These are phyloP conservation scores for Cutaneotrichosporon spelunceum DNA, from an alignment of 1,284 basidiomycete genomes.

Conservation along the genomic window DNA sequence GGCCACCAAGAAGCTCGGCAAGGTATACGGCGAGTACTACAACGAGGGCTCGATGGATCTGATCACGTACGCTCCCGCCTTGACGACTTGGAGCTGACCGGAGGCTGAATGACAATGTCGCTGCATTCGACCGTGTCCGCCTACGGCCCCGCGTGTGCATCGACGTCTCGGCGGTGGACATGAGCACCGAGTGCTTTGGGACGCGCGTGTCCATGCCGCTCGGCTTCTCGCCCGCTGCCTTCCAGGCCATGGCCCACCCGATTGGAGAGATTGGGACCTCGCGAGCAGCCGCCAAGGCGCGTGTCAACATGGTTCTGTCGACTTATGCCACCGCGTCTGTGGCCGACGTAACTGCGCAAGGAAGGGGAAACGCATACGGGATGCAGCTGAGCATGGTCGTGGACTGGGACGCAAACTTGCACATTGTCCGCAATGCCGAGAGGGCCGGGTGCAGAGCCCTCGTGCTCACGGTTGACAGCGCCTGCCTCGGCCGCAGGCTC, in stretches of 20 bases:
- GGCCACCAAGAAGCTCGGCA: conserved; percentile 19
- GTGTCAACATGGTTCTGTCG: conserved; percentile 34
- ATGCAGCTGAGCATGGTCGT: conserved; percentile 35
- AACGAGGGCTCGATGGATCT: conserved; percentile 34
- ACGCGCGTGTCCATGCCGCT: conserved; percentile 27
- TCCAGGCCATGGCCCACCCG: conserved; percentile 37
- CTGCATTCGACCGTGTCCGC: conserved; percentile 32
- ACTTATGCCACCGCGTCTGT: conserved; percentile 30
- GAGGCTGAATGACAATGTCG: conserved; percentile 30
- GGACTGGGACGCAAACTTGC: conserved; percentile 25
- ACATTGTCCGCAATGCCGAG: conserved; percentile 31
- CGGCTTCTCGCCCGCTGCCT: conserved; percentile 38
- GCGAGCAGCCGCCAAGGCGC: conserved; percentile 29
- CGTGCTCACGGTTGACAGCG: conserved; percentile 33
- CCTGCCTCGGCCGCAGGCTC: conserved; percentile 29
- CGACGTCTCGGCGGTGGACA: conserved; percentile 32
- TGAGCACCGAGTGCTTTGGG: conserved; percentile 27
- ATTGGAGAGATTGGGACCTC: conserved; percentile 35
- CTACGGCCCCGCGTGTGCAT: conserved; percentile 35
- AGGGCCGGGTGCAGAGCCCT: conserved; percentile 29
- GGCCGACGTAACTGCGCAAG: conserved; percentile 30
- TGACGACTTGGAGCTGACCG: background rate
- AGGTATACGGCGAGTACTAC: conserved; percentile 25
- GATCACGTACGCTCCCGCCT: conserved; percentile 24
- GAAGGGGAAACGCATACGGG: conserved; percentile 25